Percentiles rank a stretch among this genome's conserved stretches.
phyloP scores from a whole-genome alignment of 106 monocot species.

The Amphibolis antarctica region DNA sequence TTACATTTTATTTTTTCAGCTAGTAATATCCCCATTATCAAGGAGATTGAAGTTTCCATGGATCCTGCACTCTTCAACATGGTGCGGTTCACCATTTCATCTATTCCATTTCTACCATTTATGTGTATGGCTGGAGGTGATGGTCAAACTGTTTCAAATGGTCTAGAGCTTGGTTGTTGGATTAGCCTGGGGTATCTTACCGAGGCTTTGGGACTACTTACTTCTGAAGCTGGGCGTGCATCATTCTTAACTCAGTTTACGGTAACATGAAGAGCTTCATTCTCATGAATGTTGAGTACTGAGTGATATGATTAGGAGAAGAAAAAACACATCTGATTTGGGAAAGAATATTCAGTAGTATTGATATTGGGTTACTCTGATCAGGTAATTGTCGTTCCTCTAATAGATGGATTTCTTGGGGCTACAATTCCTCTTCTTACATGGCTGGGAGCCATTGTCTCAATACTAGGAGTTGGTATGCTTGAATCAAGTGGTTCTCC shows the following conservation, averaged over 20 bases:
- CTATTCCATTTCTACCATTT: constrained; percentile 66
- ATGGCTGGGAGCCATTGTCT: constrained; percentile 57
- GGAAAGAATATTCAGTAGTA: not conserved
- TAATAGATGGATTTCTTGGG: constrained; percentile 66
- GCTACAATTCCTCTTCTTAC: constrained; percentile 53
- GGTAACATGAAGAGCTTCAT: constrained; percentile 20
- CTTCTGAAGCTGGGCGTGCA: constrained; percentile 79
- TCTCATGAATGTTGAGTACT: not conserved
- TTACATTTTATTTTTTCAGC: constrained; percentile 26
- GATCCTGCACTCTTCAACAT: constrained; percentile 79
- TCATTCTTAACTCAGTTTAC: constrained; percentile 80
- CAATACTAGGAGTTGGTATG: constrained; percentile 64
- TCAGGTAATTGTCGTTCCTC: constrained; percentile 71
- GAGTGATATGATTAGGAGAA: not conserved
- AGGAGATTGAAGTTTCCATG: constrained; percentile 57
- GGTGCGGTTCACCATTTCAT: constrained; percentile 53
- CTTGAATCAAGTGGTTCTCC: constrained; percentile 70
- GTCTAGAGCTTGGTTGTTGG: constrained; percentile 75
- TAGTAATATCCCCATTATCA: constrained; percentile 71
- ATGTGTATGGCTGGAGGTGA: constrained; percentile 29
- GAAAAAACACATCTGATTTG: not conserved
- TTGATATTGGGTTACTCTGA: constrained; percentile 3
- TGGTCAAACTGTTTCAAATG: constrained; percentile 30
- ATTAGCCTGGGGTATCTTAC: constrained; percentile 56
- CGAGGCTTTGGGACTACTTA: constrained; percentile 61